phyloP scores from a whole-genome alignment of 208 protist genomes.

The Leishmania aethiopica region DNA sequence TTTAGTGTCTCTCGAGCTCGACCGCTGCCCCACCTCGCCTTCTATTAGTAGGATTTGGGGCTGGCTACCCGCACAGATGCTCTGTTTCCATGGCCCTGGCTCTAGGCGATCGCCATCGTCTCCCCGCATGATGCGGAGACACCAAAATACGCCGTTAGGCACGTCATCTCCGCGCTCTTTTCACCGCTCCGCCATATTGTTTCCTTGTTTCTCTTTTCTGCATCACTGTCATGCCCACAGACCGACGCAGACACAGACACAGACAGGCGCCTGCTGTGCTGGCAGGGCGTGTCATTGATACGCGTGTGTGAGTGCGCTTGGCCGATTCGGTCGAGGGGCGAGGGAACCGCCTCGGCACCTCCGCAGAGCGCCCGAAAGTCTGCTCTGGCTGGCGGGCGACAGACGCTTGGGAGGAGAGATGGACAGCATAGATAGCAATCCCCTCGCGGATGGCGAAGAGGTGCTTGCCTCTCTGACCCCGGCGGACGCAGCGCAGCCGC shows the following conservation, averaged over 20 bases:
- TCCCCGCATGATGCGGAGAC: neutral
- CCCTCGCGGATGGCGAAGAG: slow-evolving; percentile 27
- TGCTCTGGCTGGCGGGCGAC: too few relatives aligned
- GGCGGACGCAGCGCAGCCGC: neutral
- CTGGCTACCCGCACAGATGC: neutral
- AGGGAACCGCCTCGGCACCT: neutral
- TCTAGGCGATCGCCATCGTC: neutral
- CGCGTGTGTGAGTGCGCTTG: neutral
- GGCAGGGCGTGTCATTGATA: neutral
- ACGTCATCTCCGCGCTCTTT: neutral
- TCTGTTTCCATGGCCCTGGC: neutral
- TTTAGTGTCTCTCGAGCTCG: neutral
- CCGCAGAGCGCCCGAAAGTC: neutral
- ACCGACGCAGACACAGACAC: neutral
- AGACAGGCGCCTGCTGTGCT: neutral
- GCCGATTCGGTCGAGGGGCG: neutral
- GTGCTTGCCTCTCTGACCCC: neutral
- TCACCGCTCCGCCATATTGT: neutral
- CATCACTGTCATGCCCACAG: neutral
- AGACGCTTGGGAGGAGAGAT: neutral
- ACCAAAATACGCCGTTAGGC: neutral
- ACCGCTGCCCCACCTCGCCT: neutral
- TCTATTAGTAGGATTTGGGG: neutral
- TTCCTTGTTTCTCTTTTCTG: neutral
- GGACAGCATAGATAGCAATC: neutral